Base-by-base conservation (phyloP, 2,329 filamentous ascomycete genomes). In the Xylaria sp. region DNA sequence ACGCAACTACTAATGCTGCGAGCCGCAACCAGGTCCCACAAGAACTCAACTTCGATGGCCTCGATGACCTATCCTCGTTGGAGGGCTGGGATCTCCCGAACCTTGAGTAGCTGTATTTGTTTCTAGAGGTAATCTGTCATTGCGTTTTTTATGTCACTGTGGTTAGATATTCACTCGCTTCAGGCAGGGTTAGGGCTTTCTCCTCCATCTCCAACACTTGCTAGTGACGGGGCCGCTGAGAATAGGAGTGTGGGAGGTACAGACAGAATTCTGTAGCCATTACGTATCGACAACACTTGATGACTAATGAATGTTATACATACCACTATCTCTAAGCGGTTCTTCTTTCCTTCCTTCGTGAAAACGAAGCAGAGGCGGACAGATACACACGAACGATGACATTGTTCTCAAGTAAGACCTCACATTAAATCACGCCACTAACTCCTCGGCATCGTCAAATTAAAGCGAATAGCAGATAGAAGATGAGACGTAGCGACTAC, bases 81-180 rank as follows among this genome's bases (percentile, higher is more conserved):
- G 71, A 72, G n/a, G 67, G 62, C 23, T 74, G 71, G 71, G 71
- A 71, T 57, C 67, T 72, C n/a, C 56, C 66, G 17, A 71, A 72
- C 49, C 58, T 71, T 21, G 72, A 74, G 42, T 73, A 50, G 46
- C 4, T n/a, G 35, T 42, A 38, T 46, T 23, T n/a, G n/a, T n/a
- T n/a, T n/a, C n/a, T n/a, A n/a, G n/a, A n/a, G n/a, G n/a, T n/a
- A n/a, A n/a, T n/a, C n/a, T n/a, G n/a, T n/a, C n/a, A n/a, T n/a
- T n/a, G n/a, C n/a, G n/a, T n/a, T n/a, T n/a, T n/a, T n/a, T n/a
- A n/a, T n/a, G n/a, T n/a, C n/a, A n/a, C n/a, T n/a, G n/a, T n/a
- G n/a, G n/a, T n/a, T n/a, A n/a, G n/a, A n/a, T n/a, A n/a, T n/a
- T n/a, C n/a, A n/a, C n/a, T n/a, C n/a, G n/a, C 28, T 19, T 17